Evolutionary conservation across 2,329 filamentous ascomycete genomes (phyloP).

Genomic region (Akanthomyces uredinophilus): DNA sequence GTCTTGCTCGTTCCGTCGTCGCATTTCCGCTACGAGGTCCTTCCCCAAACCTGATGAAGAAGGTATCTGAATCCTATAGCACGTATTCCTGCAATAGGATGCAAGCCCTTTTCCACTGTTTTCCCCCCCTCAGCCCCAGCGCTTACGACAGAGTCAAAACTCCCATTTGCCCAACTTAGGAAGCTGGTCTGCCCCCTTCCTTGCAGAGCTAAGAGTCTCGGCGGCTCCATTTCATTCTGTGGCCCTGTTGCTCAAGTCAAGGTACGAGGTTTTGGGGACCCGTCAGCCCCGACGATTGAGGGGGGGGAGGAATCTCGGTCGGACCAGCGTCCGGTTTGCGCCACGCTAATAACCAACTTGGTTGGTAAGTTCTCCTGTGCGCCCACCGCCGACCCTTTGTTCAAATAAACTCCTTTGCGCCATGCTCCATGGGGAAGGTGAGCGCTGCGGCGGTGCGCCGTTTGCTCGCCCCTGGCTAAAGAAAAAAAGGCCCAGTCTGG

Average conservation of each 20-base stretch:
- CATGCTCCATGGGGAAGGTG: constrained; percentile 7
- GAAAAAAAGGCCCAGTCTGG: no score
- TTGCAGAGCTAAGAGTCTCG: background rate
- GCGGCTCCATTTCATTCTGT: background rate
- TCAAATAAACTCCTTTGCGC: background rate
- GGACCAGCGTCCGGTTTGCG: background rate
- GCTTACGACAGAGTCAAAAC: background rate
- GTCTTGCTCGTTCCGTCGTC: no score
- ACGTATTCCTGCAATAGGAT: no score
- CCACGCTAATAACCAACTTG: no score
- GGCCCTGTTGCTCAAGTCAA: no score
- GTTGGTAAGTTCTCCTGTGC: no score
- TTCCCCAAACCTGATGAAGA: no score
- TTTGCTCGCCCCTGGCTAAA: background rate
- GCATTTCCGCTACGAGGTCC: no score
- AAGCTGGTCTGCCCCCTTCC: background rate
- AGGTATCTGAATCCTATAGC: background rate
- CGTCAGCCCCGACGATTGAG: no score
- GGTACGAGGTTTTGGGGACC: no score
- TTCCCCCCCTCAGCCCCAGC: background rate
- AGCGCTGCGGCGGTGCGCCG: background rate
- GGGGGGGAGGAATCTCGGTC: background rate
- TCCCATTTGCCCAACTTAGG: background rate
- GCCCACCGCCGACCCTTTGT: no score
- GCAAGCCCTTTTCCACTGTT: background rate